phyloP scores from a whole-genome alignment of 148 eudicot genomes.

The Limonium bicolor region DNA sequence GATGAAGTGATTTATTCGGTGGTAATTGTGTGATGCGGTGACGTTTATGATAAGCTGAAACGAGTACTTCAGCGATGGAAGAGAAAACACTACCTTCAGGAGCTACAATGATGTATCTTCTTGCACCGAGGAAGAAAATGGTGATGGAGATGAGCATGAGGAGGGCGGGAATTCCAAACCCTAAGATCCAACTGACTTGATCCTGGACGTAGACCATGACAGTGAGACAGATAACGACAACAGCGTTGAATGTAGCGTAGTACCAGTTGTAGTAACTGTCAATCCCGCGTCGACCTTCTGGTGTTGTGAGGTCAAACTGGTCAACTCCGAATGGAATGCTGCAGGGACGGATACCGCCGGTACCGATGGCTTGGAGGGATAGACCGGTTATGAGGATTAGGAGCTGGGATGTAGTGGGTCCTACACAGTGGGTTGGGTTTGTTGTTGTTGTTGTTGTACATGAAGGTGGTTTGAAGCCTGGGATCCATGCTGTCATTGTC shows the following conservation, averaged over 20 bases:
- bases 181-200: constrained; percentile 50
- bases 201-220: constrained; percentile 58
- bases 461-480: constrained; percentile 34
- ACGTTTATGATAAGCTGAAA: constrained; percentile 41
- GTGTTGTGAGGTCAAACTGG: constrained; percentile 53
- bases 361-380: constrained; percentile 27
- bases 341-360: constrained; percentile 57
- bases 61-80: constrained; percentile 36
- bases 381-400: constrained; percentile 25
- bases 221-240: constrained; percentile 38
- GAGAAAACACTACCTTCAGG: constrained; percentile 59
- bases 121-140: constrained; percentile 46
- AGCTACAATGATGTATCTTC: constrained; percentile 28
- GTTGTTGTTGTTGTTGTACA: constrained; percentile 19
- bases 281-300: constrained; percentile 50
- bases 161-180: constrained; percentile 45
- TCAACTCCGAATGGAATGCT: constrained; percentile 68
- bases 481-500: constrained; percentile 40
- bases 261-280: constrained; percentile 76
- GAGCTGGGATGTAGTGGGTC: constrained; percentile 30
- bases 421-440: constrained; percentile 15
- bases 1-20: too few relatives aligned
- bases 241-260: constrained; percentile 47
- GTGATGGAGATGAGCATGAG: constrained; percentile 43
- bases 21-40: too few relatives aligned